Evolutionary conservation across 306 rosid species (phyloP).

Genomic region (Hylodesmum podocarpum): DNA sequence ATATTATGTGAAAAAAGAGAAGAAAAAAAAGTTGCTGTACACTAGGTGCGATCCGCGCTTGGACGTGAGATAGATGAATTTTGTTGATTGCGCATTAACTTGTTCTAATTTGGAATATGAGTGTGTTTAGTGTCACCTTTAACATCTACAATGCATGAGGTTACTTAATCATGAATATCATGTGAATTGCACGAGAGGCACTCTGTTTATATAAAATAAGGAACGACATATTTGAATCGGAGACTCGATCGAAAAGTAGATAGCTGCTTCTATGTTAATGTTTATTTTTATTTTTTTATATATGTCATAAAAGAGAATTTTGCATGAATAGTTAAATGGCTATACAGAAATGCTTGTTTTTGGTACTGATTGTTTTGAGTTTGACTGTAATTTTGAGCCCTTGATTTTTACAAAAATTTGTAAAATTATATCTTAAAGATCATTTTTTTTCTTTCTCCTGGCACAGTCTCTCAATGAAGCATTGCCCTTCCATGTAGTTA

Average conservation of each 20-base stretch:
- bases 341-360: neutral
- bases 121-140: neutral
- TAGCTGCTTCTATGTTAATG: neutral
- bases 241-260: neutral
- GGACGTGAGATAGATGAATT: neutral
- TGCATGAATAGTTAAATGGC: neutral
- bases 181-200: neutral
- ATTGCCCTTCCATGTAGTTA: constrained; percentile 13
- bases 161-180: constrained; percentile 1
- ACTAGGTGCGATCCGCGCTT: neutral
- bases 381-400: neutral
- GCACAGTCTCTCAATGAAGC: constrained; percentile 10
- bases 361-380: neutral
- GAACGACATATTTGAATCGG: neutral
- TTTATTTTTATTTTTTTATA: neutral
- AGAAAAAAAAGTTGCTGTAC: neutral
- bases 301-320: neutral
- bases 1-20: neutral
- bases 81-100: neutral
- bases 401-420: neutral
- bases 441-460: neutral
- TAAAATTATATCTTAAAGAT: neutral
- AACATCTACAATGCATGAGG: neutral
- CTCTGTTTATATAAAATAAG: neutral
- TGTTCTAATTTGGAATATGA: neutral